Base-by-base conservation (phyloP, 257 asterid genomes). In the Solanum bulbocastanum region DNA sequence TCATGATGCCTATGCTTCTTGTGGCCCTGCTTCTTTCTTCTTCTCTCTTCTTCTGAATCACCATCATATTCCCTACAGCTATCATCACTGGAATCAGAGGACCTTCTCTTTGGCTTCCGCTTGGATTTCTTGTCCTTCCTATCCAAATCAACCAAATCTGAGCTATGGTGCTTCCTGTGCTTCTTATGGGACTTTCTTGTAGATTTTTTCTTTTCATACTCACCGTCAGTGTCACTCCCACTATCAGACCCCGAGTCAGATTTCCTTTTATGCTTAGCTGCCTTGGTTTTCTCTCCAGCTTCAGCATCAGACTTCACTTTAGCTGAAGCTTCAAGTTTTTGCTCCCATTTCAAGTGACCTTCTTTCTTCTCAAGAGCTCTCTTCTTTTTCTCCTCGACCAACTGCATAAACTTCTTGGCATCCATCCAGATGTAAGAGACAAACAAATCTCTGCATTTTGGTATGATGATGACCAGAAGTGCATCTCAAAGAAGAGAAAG, bases 401-500 rank as follows among this genome's bases (percentile, higher is more conserved):
- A 90, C 93, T 94, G 99, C 93, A 96, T 88, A 74, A 97, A 97
- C 88, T 94, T 97, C 94, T 96, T 97, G 90, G 98, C 91, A 92
- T 97, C 99, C 99, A 97, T 97, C 81, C 78, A 71, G 82, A 87
- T 49, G 85, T 79, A 90, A 94, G 92, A 92, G 91, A 94, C 95
- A 94, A 94, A 89, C 92, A 92, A 92, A 89, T 88, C 88, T 85
- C 99, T 97, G 99, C 99, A 97, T 92, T 97, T 94, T 94, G 98
- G 99, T 94, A 94, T 95, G 99, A 96, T 92, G 99, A 96, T 90
- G 98, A 93, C 98, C 96, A 88, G 92, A 94, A 91, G 95, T 92
- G 89, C 99, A 96, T 97, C 99, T 97, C 99, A 95, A 97, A 95
- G 92, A 95, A 91, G 99, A 96, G 96, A 96, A 68, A 96, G 88